Conservation (phyloP, 176 grass and related monocot genomes). For the Coix lacrymajobi region DNA sequence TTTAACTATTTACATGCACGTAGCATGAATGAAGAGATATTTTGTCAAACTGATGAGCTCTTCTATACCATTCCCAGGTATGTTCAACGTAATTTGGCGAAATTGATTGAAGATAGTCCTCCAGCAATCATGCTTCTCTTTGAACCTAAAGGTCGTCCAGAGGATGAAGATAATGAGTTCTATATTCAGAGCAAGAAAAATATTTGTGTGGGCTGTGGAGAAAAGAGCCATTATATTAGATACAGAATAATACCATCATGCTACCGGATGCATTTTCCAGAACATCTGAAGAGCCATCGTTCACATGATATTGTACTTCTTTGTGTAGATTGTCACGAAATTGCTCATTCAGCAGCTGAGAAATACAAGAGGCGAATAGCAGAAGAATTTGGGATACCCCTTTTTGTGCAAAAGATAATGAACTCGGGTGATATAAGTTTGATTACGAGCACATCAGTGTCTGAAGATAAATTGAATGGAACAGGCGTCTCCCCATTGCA, state of each 20-base stretch:
- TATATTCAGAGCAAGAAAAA: conserved; percentile 98
- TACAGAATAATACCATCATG: conserved; percentile 99
- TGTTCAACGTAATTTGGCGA: conserved; percentile 68
- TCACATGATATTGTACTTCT: conserved; percentile 98
- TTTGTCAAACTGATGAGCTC: conserved; percentile 11
- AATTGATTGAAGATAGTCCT: conserved; percentile 77
- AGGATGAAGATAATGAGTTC: conserved; percentile 94
- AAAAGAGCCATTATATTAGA: conserved; percentile 91
- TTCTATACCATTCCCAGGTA: conserved; percentile 52
- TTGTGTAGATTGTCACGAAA: conserved; percentile 93
- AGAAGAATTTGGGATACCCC: conserved; percentile 77
- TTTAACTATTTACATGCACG: conserved; percentile 11
- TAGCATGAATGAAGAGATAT: not conserved
- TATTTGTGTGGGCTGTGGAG: conserved; percentile 95
- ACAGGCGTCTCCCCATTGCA: conserved; percentile 87
- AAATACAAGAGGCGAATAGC: conserved; percentile 81
- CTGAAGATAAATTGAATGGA: conserved; percentile 31
- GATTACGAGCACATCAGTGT: conserved; percentile 27
- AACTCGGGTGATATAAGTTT: conserved; percentile 61
- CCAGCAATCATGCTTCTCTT: conserved; percentile 94
- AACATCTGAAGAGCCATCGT: conserved; percentile 96
- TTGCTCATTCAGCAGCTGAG: conserved; percentile 80
- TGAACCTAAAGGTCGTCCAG: conserved; percentile 94
- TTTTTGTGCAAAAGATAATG: conserved; percentile 96
- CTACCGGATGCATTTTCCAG: conserved; percentile 97